A percentile compares a stretch with the other conserved stretches of the same genome.
Evolutionary conservation across 2,329 filamentous ascomycete species (phyloP).

Genomic region (Alternaria sp.): DNA sequence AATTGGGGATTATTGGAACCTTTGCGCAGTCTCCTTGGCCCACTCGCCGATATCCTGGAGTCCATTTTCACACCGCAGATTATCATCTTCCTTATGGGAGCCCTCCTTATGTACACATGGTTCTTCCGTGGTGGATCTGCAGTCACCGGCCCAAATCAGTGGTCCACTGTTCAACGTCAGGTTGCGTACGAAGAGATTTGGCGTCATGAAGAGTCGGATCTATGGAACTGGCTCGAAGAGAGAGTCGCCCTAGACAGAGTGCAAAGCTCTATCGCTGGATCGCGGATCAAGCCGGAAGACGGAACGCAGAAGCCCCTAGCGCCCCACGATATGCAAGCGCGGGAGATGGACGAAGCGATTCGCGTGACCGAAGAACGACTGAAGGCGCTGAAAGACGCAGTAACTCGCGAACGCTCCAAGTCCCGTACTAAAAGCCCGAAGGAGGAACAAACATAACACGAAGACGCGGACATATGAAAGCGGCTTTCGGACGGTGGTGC

Average conservation of each 20-base stretch:
- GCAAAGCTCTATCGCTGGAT: slow-evolving; percentile 34
- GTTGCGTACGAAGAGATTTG: slow-evolving; percentile 94
- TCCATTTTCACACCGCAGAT: slow-evolving; percentile 80
- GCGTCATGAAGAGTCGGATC: slow-evolving; percentile 83
- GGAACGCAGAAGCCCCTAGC: slow-evolving; percentile 62
- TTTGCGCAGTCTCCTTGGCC: slow-evolving; percentile 73
- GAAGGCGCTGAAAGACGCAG: slow-evolving; percentile 75
- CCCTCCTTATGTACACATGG: slow-evolving; percentile 55
- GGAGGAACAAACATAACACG: slow-evolving; percentile 25
- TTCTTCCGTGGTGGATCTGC: slow-evolving; percentile 48
- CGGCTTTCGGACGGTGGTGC: background rate
- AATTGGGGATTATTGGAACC: slow-evolving; percentile 86
- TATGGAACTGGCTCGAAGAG: slow-evolving; percentile 95
- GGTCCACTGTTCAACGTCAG: slow-evolving; percentile 69
- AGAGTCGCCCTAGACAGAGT: slow-evolving; percentile 75
- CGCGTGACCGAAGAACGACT: slow-evolving; percentile 87
- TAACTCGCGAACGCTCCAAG: slow-evolving; percentile 51
- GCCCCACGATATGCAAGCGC: slow-evolving; percentile 69
- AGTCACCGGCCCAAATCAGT: slow-evolving; percentile 40
- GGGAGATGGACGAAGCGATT: slow-evolving; percentile 82
- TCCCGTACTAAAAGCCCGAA: slow-evolving; percentile 31
- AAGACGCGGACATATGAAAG: background rate
- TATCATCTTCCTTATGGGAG: slow-evolving; percentile 76
- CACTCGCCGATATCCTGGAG: slow-evolving; percentile 72
- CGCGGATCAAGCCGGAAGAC: slow-evolving; percentile 40